Evolutionary conservation across 805 yeast genomes (phyloP).

Genomic region (Cyberlindnera amylophila): DNA sequence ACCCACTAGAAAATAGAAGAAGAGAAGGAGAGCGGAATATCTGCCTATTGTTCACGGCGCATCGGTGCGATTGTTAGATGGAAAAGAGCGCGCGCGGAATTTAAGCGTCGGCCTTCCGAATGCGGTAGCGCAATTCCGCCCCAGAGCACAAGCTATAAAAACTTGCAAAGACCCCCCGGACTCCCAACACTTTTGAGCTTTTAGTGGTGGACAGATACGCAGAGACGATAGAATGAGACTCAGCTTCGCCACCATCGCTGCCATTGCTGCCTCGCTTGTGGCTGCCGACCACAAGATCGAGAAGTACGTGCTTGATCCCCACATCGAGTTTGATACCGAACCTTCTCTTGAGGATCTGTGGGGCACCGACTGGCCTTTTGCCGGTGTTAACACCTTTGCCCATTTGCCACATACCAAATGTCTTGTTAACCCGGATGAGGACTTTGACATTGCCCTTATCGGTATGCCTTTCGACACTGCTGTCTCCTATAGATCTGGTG

Average conservation of each 20-base stretch:
- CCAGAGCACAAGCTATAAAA: no score
- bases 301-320: constrained; percentile 17
- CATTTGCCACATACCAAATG: constrained; percentile 63
- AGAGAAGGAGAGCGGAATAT: no score
- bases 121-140: constrained; percentile 9
- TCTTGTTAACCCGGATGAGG: constrained; percentile 40
- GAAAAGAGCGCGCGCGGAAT: no score
- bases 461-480: constrained; percentile 57
- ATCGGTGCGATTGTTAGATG: no score
- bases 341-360: constrained; percentile 55
- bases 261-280: constrained; percentile 14
- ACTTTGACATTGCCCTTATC: constrained; percentile 59
- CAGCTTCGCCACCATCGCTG: constrained; percentile 5
- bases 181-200: no score
- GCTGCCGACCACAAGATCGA: constrained; percentile 12
- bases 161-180: no score
- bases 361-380: constrained; percentile 74
- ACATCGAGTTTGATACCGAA: constrained; percentile 16
- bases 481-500: constrained; percentile 48
- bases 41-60: no score
- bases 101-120: constrained; percentile 2
- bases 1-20: no score
- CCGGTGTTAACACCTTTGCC: constrained; percentile 69
- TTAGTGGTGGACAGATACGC: no score
- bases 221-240: constrained; percentile 10